Evolutionary conservation across 116 monocot genomes (phyloP).

Genomic region (Zostera marina): DNA sequence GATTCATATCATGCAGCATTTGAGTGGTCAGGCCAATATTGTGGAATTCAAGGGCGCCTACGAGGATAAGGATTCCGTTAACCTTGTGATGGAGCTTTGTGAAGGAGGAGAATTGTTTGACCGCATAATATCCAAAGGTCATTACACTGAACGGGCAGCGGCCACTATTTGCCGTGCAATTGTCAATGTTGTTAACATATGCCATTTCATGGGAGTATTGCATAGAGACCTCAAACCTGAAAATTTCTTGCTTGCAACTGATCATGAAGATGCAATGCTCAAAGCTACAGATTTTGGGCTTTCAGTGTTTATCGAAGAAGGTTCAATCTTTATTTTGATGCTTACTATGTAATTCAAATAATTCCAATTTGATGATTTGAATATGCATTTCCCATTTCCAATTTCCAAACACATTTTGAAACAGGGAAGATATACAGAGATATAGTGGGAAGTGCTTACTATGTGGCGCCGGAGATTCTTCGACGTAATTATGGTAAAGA

Average conservation of each 20-base stretch:
- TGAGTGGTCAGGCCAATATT: conserved; percentile 38
- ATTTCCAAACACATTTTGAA: too few species aligned
- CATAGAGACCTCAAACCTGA: conserved; percentile 51
- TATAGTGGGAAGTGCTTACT: conserved; percentile 35
- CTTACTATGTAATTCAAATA: too few species aligned
- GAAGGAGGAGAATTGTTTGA: conserved; percentile 54
- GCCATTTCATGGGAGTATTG: conserved; percentile 61
- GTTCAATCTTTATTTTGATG: too few species aligned
- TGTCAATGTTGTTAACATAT: conserved; percentile 34
- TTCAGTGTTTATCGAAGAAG: conserved; percentile 3
- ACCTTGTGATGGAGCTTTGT: conserved; percentile 54
- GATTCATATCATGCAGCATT: conserved; percentile 46
- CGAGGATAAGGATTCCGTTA: conserved; percentile 30
- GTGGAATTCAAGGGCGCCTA: conserved; percentile 52
- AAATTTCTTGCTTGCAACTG: conserved; percentile 38
- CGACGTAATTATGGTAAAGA: conserved; percentile 40
- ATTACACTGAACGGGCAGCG: conserved; percentile 37
- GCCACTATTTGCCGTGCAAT: conserved; percentile 25
- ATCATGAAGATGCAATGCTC: conserved; percentile 30
- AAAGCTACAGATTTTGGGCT: conserved; percentile 56
- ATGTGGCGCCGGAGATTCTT: conserved; percentile 32
- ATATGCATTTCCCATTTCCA: too few species aligned
- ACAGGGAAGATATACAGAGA: conserved; percentile 48
- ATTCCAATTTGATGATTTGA: too few species aligned
- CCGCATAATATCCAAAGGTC: conserved; percentile 35